phyloP scores from a whole-genome alignment of 2,329 filamentous ascomycete species.

The Phyllosticta capitalensis region DNA sequence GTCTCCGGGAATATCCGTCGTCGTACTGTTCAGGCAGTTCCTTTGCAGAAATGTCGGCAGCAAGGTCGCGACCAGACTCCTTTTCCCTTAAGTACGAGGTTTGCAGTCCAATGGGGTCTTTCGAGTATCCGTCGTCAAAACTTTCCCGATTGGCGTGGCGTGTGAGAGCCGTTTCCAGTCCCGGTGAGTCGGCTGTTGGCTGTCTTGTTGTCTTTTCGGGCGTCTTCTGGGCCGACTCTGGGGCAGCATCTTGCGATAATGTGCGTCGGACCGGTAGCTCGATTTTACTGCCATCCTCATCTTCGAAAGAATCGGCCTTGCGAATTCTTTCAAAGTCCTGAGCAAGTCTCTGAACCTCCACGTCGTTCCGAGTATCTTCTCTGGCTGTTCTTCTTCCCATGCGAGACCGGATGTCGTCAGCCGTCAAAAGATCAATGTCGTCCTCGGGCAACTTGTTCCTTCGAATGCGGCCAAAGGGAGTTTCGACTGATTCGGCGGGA shows the following conservation, averaged over 20 bases:
- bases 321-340: constrained; percentile 17
- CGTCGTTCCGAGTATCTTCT: constrained; percentile 11
- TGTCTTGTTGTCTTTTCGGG: not conserved
- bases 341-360: constrained; percentile 18
- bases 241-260: not conserved
- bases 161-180: constrained; percentile 1
- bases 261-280: not conserved
- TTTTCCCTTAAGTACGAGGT: constrained; percentile 14
- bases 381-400: constrained; percentile 29
- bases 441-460: constrained; percentile 20
- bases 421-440: constrained; percentile 34
- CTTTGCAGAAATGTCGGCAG: constrained; percentile 2
- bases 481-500: not conserved
- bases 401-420: constrained; percentile 32
- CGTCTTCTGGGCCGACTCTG: not conserved
- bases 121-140: constrained; percentile 3
- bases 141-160: not conserved
- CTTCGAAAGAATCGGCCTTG: not conserved
- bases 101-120: constrained; percentile 12
- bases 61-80: constrained; percentile 4
- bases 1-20: constrained; percentile 12
- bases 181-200: constrained; percentile 5
- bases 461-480: not conserved
- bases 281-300: not conserved
- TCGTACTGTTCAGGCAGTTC: not conserved